phyloP scores from a whole-genome alignment of 768 basidiomycete genomes.

The Phylloporus sp. region DNA sequence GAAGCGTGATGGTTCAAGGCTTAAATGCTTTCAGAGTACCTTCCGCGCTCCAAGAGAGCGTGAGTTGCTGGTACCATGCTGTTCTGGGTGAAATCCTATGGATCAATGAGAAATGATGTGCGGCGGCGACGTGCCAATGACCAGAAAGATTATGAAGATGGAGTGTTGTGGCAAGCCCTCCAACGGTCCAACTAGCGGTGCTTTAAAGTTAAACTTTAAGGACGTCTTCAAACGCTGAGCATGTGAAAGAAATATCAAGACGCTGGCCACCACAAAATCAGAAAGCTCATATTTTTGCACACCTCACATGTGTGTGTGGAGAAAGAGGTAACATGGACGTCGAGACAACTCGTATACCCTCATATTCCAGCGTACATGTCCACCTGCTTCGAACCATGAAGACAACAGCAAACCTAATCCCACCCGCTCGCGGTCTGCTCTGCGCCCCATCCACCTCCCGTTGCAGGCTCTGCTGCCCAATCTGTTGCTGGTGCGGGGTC shows the following conservation, averaged over 20 bases:
- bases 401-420: constrained; percentile 19
- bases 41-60: not conserved
- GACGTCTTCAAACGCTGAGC: too few species aligned
- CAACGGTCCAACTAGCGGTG: too few species aligned
- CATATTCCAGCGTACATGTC: constrained; percentile 4
- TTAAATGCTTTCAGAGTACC: not conserved
- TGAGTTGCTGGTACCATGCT: not conserved
- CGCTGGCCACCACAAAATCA: too few species aligned
- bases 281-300: constrained; percentile 15
- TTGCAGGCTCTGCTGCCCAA: constrained; percentile 81
- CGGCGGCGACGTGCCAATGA: too few species aligned
- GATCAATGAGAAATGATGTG: too few species aligned
- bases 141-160: too few species aligned
- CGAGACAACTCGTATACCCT: constrained; percentile 15
- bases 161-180: too few species aligned
- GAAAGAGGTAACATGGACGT: constrained; percentile 17
- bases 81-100: too few species aligned
- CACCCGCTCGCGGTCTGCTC: constrained; percentile 28
- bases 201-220: too few species aligned
- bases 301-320: constrained; percentile 14
- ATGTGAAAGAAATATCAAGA: too few species aligned
- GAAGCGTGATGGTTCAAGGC: not conserved
- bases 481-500: constrained; percentile 60
- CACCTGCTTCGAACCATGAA: constrained; percentile 2
- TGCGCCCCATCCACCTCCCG: constrained; percentile 33